Evolutionary conservation across 768 basidiomycete species (phyloP), one percentile per base, ranked within the genome.

Genomic region (Psilocybe cubensis): DNA sequence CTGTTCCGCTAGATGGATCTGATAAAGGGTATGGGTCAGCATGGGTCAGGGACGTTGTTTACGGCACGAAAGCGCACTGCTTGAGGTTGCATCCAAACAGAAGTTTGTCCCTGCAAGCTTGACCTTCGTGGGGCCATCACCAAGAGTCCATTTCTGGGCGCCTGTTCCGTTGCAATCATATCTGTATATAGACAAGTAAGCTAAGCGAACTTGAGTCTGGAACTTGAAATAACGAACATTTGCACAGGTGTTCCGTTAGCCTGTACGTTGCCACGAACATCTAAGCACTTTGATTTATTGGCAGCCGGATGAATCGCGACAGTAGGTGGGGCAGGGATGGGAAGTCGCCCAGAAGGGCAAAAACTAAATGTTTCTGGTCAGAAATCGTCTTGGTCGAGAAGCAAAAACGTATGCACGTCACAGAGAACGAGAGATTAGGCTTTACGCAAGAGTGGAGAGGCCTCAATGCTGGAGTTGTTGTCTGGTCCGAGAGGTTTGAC

Each of bases 11-110:
- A 33, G 61, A 71, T 11, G 74, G 71, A 27, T 35, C 70, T 72
- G 52, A 3, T 14, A 42, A 24, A 23, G 23, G 18, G 11, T 52
- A 27, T 17, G 23, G 14, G 23, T 50, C 5, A 52, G n/a, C 2
- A 20, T 25, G 21, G 54, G 3, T 24, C 10, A 12, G 20, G 12
- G 3, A 17, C 8, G n/a, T 28, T 28, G 14, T 43, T 31, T 14
- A 12, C n/a, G 11, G 12, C 14, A 47, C 8, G 18, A 10, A 38
- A 41, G 20, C 18, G 0, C 9, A 67, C 71, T 54, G 71, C 72
- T 59, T 14, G 69, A 66, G 3, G 72, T 72, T 18, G 74, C 71
- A 44, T 76, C 74, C 40, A 76, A 66, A 50, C 74, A 74, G 57
- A 70, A 76, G 25, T 70, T 70, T 2, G 70, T 71, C 1, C 68